A percentile compares a stretch with the other conserved stretches of the same genome.
Evolutionary conservation across 2,329 filamentous ascomycete genomes (phyloP).

Genomic region (Stromatinia cepivora): DNA sequence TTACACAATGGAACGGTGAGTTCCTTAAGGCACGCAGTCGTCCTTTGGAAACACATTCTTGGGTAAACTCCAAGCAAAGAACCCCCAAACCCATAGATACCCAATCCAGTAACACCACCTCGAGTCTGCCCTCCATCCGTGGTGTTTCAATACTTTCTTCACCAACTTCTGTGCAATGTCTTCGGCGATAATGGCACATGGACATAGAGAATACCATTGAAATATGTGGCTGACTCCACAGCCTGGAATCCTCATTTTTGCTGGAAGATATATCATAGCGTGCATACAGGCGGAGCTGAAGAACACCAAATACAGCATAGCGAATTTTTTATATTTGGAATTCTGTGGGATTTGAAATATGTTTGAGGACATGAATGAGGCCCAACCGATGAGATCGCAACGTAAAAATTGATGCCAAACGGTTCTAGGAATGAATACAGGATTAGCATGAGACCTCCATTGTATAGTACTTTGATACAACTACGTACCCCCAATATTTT

Average conservation of each 20-base stretch:
- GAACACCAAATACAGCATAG: neutral
- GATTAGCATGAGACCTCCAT: neutral
- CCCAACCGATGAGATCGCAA: neutral
- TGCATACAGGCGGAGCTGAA: slow-evolving; percentile 2
- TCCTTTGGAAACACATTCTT: slow-evolving; percentile 9
- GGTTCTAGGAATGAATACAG: neutral
- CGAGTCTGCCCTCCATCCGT: neutral
- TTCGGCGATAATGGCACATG: slow-evolving; percentile 8
- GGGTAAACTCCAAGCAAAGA: slow-evolving; percentile 14
- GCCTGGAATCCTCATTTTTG: neutral
- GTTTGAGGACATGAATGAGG: slow-evolving; percentile 6
- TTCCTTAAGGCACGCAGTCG: neutral
- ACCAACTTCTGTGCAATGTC: neutral
- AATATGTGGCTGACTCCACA: slow-evolving; percentile 16
- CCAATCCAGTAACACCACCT: slow-evolving; percentile 13
- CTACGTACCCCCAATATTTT: slow-evolving; percentile 1
- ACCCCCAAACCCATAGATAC: slow-evolving; percentile 10
- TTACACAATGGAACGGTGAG: neutral
- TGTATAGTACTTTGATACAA: neutral
- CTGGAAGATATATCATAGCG: neutral
- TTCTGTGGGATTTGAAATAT: slow-evolving; percentile 8
- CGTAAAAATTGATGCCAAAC: slow-evolving; percentile 1
- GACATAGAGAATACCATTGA: slow-evolving; percentile 7
- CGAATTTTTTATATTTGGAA: neutral
- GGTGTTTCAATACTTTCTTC: neutral